These are phyloP conservation scores for Neopestalotiopsis clavispora DNA, from an alignment of 2,329 filamentous ascomycete genomes.

Conservation along the genomic window DNA sequence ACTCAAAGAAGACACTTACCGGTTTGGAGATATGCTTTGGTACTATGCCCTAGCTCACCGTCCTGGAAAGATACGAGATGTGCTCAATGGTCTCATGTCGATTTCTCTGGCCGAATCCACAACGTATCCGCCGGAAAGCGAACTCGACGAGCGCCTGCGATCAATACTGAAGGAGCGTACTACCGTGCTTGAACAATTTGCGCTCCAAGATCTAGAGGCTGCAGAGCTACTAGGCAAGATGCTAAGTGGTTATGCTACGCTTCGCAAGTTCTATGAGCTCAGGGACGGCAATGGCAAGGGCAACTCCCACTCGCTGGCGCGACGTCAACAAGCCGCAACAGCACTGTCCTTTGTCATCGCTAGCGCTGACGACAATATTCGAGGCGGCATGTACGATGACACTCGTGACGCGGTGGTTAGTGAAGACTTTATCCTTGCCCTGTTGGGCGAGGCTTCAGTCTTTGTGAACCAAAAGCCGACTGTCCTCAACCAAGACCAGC, in stretches of 20 bases:
- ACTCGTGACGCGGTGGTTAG: conserved; percentile 82
- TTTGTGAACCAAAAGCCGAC: conserved; percentile 66
- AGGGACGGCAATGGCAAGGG: conserved; percentile 63
- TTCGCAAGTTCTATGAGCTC: conserved; percentile 89
- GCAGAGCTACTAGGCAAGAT: conserved; percentile 83
- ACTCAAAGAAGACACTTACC: conserved; percentile 72
- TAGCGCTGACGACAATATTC: conserved; percentile 88
- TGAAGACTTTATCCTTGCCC: conserved; percentile 82
- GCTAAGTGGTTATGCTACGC: conserved; percentile 89
- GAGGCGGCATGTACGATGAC: conserved; percentile 86
- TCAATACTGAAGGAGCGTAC: conserved; percentile 75
- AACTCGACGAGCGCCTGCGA: conserved; percentile 75
- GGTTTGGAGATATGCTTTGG: conserved; percentile 85
- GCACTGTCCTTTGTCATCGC: conserved; percentile 83
- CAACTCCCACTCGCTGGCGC: conserved; percentile 55
- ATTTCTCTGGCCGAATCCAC: conserved; percentile 86
- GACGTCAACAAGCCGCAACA: conserved; percentile 71
- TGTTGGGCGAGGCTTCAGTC: conserved; percentile 83
- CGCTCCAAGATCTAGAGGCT: conserved; percentile 77
- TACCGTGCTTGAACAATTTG: conserved; percentile 72
- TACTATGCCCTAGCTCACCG: conserved; percentile 90
- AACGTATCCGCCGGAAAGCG: conserved; percentile 72
- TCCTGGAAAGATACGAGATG: conserved; percentile 78
- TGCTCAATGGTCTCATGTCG: conserved; percentile 85
- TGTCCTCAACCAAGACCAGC: conserved; percentile 71